Evolutionary conservation across 2,329 filamentous ascomycete species (phyloP).

Genomic region (Colletotrichum lindemuthianum): DNA sequence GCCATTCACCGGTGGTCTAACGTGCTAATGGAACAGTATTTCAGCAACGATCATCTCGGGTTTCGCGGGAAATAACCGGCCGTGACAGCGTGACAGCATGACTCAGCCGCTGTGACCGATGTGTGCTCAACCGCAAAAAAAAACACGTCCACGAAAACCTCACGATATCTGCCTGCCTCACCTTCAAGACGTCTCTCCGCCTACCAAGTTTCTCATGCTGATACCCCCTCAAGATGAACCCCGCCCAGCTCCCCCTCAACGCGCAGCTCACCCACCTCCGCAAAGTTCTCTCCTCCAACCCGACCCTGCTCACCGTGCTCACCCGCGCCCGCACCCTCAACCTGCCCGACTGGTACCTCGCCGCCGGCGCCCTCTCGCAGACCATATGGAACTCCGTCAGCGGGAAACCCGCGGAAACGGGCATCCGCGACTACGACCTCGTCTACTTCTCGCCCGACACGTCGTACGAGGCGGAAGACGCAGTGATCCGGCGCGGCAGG

Average conservation of each 20-base stretch:
- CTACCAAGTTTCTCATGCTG: neutral
- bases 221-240: neutral
- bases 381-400: conserved; percentile 51
- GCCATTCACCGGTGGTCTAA: no score
- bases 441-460: conserved; percentile 46
- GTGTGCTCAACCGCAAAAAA: no score
- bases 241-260: conserved; percentile 41
- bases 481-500: conserved; percentile 43
- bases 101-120: no score
- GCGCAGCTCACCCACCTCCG: conserved; percentile 41
- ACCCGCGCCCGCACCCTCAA: conserved; percentile 40
- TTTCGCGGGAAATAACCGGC: no score
- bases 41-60: no score
- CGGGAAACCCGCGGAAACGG: conserved; percentile 42
- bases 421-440: conserved; percentile 51
- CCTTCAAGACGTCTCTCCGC: no score
- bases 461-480: conserved; percentile 50
- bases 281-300: conserved; percentile 41
- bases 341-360: conserved; percentile 49
- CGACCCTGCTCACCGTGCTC: conserved; percentile 43
- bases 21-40: no score
- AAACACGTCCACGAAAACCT: no score
- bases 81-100: no score
- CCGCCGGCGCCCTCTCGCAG: conserved; percentile 48
- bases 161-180: no score